These are phyloP conservation scores for Tricholoma hemisulphureum DNA, from an alignment of 768 basidiomycete genomes.

Conservation along the genomic window DNA sequence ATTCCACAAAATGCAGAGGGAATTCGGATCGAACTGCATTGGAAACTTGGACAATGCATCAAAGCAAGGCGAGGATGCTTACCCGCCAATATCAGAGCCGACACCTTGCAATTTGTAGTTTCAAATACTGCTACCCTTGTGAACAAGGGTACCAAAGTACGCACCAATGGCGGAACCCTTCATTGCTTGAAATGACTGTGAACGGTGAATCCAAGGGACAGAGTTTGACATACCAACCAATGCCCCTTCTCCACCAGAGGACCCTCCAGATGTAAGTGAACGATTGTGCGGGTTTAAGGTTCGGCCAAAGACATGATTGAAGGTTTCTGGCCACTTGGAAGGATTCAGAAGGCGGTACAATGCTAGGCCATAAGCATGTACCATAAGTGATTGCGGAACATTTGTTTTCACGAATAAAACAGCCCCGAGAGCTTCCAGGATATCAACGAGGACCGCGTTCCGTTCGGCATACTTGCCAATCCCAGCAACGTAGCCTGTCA, in stretches of 20 bases:
- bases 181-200: conserved; percentile 30
- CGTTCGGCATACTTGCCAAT: conserved; percentile 57
- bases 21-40: conserved; percentile 62
- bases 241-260: conserved; percentile 85
- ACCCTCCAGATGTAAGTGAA: conserved; percentile 71
- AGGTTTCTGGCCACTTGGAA: conserved; percentile 70
- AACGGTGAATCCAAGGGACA: neutral
- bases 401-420: conserved; percentile 73
- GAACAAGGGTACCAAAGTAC: neutral
- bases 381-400: conserved; percentile 77
- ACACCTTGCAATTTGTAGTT: conserved; percentile 47
- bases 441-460: conserved; percentile 63
- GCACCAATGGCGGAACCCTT: conserved; percentile 44
- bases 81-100: conserved; percentile 84
- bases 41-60: neutral
- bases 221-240: conserved; percentile 47
- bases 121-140: neutral
- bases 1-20: conserved; percentile 66
- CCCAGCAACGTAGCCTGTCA: conserved; percentile 69
- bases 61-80: conserved; percentile 2
- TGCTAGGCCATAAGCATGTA: conserved; percentile 20
- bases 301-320: conserved; percentile 76
- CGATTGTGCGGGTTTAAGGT: conserved; percentile 77
- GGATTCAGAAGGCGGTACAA: neutral
- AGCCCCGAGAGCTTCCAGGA: conserved; percentile 67